Evolutionary conservation across 768 basidiomycete genomes (phyloP), one percentile per base, ranked within the genome.

Genomic region (Kwoniella shandongensis): DNA sequence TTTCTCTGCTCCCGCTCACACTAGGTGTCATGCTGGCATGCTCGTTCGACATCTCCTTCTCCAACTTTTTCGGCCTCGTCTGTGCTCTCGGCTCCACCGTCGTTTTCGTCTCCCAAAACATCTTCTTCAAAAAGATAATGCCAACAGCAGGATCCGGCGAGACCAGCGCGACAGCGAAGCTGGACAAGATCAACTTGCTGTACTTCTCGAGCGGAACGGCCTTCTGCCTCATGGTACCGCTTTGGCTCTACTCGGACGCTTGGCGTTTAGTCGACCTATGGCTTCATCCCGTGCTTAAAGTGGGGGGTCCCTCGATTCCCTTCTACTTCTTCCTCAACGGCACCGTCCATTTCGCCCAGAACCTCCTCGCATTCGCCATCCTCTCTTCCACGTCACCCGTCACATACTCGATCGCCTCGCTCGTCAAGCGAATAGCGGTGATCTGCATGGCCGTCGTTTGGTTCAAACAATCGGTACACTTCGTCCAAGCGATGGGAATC

Each of bases 121-220:
- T 99, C 68, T 96, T 93, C 77, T 97, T 94, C 83, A 99, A 99
- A 79, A 98, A 94, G 80, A 86, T 98, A 62, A 87, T 99, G 83
- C 96, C 96, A 1, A 78, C 77, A 76, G 49, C 64, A 59, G 32
- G 70, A 70, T 63, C 69, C 3, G 51, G 56, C 15, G 61, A 65
- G 12, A 63, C 62, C 25, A 55, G 63, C 11, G 41, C 87, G 3
- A 27, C 57, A 12, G 65, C 88, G 73, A 91, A 91, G 77, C 83
- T 99, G 30, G 96, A 99, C 82, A 98, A 98, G 80, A 83, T 98
- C 69, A 98, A 98, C 78, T 81, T 99, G 10, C 80, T 99, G 23
- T 83, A 96, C 67, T 99, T 94, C 79, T 96, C 94, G 2, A 90
- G 90, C 2, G 81, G 89, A 54, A 88, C 90, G 81, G 96, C 96